Evolutionary conservation across 2,329 filamentous ascomycete genomes (phyloP).

Genomic region (Fusarium austroafricanum): DNA sequence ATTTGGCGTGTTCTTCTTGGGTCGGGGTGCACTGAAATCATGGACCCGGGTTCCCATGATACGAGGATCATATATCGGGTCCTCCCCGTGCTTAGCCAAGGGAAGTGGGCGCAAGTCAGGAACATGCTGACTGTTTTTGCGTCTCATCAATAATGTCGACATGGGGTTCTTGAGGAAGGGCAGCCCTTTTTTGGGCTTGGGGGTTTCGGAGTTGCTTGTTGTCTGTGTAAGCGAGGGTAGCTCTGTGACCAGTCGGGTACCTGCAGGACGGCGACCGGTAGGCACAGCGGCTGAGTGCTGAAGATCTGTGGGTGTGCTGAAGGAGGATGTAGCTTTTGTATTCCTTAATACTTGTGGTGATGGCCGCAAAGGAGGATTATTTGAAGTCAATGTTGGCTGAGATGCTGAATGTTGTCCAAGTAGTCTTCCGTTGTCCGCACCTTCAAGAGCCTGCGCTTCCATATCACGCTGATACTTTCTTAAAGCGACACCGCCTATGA

Average conservation of each 20-base stretch:
- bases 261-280: conserved; percentile 57
- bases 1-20: conserved; percentile 49
- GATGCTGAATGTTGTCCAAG: conserved; percentile 31
- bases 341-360: conserved; percentile 41
- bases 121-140: conserved; percentile 64
- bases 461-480: conserved; percentile 61
- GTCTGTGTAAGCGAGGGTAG: conserved; percentile 49
- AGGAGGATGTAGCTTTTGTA: conserved; percentile 53
- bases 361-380: conserved; percentile 44
- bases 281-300: conserved; percentile 50
- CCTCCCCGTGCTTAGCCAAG: conserved; percentile 54
- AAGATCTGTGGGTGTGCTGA: conserved; percentile 63
- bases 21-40: conserved; percentile 72
- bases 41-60: conserved; percentile 74
- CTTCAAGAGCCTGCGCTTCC: conserved; percentile 42
- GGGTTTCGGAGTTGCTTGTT: conserved; percentile 51
- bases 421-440: conserved; percentile 31
- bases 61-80: conserved; percentile 69
- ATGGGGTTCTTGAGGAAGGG: conserved; percentile 71
- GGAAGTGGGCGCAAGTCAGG: conserved; percentile 58
- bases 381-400: conserved; percentile 34
- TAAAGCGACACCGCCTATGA: conserved; percentile 67
- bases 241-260: conserved; percentile 56
- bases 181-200: conserved; percentile 64
- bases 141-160: conserved; percentile 68